Conservation (phyloP, 2,329 filamentous ascomycete genomes). For the Stagonosporopsis chrysanthemi region DNA sequence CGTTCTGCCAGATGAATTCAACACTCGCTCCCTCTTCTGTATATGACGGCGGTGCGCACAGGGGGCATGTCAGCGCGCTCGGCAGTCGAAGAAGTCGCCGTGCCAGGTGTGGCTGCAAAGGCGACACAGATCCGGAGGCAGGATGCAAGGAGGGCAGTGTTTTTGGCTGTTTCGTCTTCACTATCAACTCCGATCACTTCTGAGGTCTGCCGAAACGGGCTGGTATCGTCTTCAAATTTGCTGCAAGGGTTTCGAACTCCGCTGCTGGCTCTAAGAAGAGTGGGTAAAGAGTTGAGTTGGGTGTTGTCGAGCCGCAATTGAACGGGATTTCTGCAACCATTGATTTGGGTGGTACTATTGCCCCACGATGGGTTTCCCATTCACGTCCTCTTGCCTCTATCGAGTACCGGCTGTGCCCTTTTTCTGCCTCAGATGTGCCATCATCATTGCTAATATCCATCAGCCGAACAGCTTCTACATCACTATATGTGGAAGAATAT, state of each 20-base stretch:
- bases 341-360: too few species aligned
- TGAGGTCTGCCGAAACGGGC: neutral
- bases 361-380: too few species aligned
- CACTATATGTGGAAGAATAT: neutral
- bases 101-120: slow-evolving; percentile 4
- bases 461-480: neutral
- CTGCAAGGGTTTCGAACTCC: neutral
- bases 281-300: too few species aligned
- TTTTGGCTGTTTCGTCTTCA: neutral
- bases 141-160: neutral
- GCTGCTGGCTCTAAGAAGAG: neutral
- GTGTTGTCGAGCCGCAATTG: too few species aligned
- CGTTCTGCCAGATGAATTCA: neutral
- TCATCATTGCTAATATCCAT: neutral
- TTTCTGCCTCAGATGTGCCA: neutral
- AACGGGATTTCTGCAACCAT: too few species aligned
- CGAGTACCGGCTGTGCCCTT: neutral
- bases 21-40: slow-evolving; percentile 4
- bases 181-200: neutral
- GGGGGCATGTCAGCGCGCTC: neutral
- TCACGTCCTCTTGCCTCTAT: too few species aligned
- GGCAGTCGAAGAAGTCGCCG: slow-evolving; percentile 9
- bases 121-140: slow-evolving; percentile 2
- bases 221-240: neutral
- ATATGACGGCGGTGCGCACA: neutral